These are phyloP conservation scores for Scenedesmus sp. DNA, from an alignment of 163 green algal genomes.

Conservation along the genomic window DNA sequence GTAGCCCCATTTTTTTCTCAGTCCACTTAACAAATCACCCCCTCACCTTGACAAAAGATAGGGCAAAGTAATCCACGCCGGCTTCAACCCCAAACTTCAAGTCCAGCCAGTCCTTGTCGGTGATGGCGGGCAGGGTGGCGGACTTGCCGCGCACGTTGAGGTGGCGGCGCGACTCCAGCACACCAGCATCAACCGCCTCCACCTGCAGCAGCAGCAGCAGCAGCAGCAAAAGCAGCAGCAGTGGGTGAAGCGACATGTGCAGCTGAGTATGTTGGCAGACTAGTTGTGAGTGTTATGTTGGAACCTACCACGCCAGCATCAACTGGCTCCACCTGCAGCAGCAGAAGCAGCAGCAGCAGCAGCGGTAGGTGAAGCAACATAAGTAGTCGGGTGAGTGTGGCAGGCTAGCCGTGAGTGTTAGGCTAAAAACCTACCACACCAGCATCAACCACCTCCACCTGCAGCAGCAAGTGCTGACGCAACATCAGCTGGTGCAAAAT, in stretches of 20 bases:
- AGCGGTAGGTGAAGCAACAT: not conserved
- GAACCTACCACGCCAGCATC: slow-evolving; percentile 87
- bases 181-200: slow-evolving; percentile 87
- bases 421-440: too few species aligned
- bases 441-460: not conserved
- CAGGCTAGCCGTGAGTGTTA: not conserved
- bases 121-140: slow-evolving; percentile 93
- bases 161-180: slow-evolving; percentile 86
- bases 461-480: not conserved
- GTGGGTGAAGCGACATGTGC: not conserved
- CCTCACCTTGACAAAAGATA: slow-evolving; percentile 68
- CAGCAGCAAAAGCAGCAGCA: not conserved
- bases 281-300: too few species aligned
- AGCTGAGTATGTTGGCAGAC: not conserved
- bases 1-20: too few species aligned
- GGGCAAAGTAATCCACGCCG: slow-evolving; percentile 72
- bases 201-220: slow-evolving; percentile 30
- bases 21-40: too few species aligned
- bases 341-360: not conserved
- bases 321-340: slow-evolving; percentile 67
- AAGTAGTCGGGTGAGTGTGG: not conserved
- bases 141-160: slow-evolving; percentile 94
- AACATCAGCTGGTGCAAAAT: not conserved
- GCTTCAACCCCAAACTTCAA: slow-evolving; percentile 87
- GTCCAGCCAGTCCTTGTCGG: slow-evolving; percentile 91